Base-by-base conservation (phyloP, 1,284 basidiomycete genomes). In the Xerocomus amazonicus region DNA sequence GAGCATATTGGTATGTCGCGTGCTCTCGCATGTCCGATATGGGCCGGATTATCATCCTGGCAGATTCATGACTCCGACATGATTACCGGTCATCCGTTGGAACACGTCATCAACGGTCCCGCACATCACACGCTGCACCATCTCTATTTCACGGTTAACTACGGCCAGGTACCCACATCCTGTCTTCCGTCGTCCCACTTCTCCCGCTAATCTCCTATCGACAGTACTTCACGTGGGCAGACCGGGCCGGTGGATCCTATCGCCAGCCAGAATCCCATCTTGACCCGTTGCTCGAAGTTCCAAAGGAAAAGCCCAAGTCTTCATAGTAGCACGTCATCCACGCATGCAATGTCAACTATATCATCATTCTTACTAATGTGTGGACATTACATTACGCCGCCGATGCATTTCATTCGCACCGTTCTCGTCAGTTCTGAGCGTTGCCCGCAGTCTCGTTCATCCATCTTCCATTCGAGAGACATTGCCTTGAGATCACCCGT, bases 1-100 rank as follows among this genome's bases (percentile, higher is more conserved):
- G 94, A 85, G 75, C 51, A 94, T 97, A 68, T 78, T 96, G 55
- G 89, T 91, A 61, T 35, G 71, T 47, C 13, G 28, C n/a, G 38
- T 6, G 45, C 13, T 45, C 12, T 37, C 39, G 39, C 28, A n/a
- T 34, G 40, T 38, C 40, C 43, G 28, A 46, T 34, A 44, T 45
- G 27, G 52, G 54, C 40, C 29, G 43, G 23, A 52, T 33, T 8
- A 58, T 16, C 19, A 33, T 23, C 19, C 19, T 23, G 36, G 36
- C 28, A 91, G 89, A 99, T 99, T 60, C 96, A 99, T 69, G 96
- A 99, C 70, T 95, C 92, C n/a, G 97, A 99, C 74, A 98, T 99
- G 94, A 86, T 98, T 67, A 91, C 90, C 41, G 94, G 90, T n/a
- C 88, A 92, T 66, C 76, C 86, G 7, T 77, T 97, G 2, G 96